A percentile compares a stretch with the other conserved stretches of the same genome.
phyloP scores from a whole-genome alignment of 1,284 basidiomycete species.

The Melampsora americana region DNA sequence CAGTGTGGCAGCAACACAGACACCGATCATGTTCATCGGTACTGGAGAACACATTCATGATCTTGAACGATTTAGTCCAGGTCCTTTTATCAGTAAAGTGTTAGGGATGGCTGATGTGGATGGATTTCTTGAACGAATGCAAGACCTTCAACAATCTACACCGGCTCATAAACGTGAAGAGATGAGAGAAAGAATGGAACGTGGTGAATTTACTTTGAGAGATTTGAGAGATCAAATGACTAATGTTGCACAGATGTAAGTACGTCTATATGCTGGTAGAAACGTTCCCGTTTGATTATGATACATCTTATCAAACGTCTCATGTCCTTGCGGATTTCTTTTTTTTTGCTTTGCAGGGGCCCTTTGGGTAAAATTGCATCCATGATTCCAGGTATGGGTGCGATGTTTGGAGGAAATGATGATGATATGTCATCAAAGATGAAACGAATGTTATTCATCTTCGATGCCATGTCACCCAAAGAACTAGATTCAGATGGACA shows the following conservation, averaged over 20 bases:
- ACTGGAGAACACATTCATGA: constrained; percentile 96
- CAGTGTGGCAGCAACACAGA: constrained; percentile 95
- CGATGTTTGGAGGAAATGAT: constrained; percentile 84
- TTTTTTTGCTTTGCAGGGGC: constrained; percentile 63
- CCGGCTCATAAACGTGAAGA: constrained; percentile 89
- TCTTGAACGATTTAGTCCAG: constrained; percentile 89
- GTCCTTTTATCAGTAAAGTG: constrained; percentile 95
- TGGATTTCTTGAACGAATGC: constrained; percentile 96
- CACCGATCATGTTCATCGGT: constrained; percentile 97
- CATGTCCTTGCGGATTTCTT: too few relatives aligned
- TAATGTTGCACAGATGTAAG: constrained; percentile 95
- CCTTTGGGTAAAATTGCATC: constrained; percentile 96
- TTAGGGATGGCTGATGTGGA: constrained; percentile 94
- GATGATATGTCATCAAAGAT: constrained; percentile 78
- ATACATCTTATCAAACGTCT: constrained; percentile 4
- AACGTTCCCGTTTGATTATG: not conserved
- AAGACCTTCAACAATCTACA: constrained; percentile 84
- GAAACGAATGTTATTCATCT: constrained; percentile 98
- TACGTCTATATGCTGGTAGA: too few relatives aligned
- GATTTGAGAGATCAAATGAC: constrained; percentile 97
- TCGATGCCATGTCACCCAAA: constrained; percentile 88
- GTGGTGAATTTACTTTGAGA: constrained; percentile 91
- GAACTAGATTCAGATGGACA: constrained; percentile 96
- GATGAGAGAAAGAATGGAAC: constrained; percentile 95
- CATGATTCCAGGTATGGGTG: constrained; percentile 95